phyloP scores from a whole-genome alignment of 352 stramenopile species.

The Phytophthora cactorum region DNA sequence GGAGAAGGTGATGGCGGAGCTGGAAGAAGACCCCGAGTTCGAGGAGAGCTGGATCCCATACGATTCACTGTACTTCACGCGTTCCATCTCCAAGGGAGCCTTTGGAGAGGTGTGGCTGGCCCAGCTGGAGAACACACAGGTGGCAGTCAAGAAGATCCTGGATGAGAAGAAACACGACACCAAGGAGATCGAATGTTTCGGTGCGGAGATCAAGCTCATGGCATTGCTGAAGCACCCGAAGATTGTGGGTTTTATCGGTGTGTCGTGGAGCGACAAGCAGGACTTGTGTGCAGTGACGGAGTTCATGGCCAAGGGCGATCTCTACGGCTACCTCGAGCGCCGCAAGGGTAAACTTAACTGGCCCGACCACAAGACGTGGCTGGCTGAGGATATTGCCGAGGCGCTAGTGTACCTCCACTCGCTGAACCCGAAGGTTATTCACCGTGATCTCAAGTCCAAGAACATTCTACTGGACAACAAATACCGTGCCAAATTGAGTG shows the following conservation, averaged over 20 bases:
- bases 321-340: conserved; percentile 45
- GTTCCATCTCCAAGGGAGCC: conserved; percentile 73
- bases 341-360: conserved; percentile 36
- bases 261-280: conserved; percentile 55
- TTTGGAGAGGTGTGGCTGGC: conserved; percentile 87
- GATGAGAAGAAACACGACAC: conserved; percentile 82
- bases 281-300: conserved; percentile 60
- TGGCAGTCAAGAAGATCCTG: conserved; percentile 85
- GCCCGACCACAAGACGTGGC: conserved; percentile 40
- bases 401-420: conserved; percentile 86
- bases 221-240: conserved; percentile 56
- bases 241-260: conserved; percentile 56
- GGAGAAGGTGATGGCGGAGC: conserved; percentile 63
- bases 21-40: conserved; percentile 66
- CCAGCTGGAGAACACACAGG: conserved; percentile 78
- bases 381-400: conserved; percentile 70
- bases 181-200: conserved; percentile 83
- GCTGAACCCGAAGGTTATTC: conserved; percentile 82
- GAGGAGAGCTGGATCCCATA: conserved; percentile 65
- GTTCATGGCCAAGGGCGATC: conserved; percentile 59
- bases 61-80: conserved; percentile 78
- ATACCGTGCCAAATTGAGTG: conserved; percentile 66
- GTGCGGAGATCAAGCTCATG: conserved; percentile 59
- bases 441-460: conserved; percentile 86
- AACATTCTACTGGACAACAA: conserved; percentile 59